Base-by-base conservation (phyloP, 495 filamentous ascomycete genomes). In the Hypoxylon lenormandii region DNA sequence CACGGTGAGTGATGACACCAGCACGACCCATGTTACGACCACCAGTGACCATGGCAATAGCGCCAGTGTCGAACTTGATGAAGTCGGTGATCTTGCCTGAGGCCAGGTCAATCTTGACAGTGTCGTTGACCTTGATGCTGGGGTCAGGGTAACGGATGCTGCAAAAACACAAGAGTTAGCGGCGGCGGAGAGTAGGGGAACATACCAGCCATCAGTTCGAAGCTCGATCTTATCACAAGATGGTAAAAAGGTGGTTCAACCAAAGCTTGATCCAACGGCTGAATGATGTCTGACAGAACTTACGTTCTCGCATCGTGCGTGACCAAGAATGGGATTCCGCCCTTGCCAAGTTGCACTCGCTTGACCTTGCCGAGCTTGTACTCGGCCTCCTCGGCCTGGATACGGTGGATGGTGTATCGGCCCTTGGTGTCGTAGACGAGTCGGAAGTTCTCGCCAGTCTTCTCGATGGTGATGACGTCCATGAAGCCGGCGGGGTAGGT, bases 231-330 rank as follows among this genome's bases (percentile, higher is more conserved):
- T 64, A 52, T 59, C 69, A 67, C 57, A 60, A 60, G 42, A 59
- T 69, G 50, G 67, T 62, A 52, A 65, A 72, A 75, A 67, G 70
- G 75, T 76, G 74, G 74, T 76, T 90, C 89, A 84, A 88, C 92
- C 91, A 93, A 94, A 94, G 86, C 90, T 94, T 95, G 92, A 91
- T 93, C 93, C 92, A 96, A 96, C 93, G 93, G 89, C 93, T 96
- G 93, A 96, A 90, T 92, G 93, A 94, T 91, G 87, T 90, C 86
- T 87, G 89, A 88, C 83, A 90, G 86, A 88, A 88, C 94, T 95
- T 85, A 97, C 94, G 96, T 98, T 92, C 95, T 89, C 84, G 96
- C 95, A 92, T 98, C 95, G 89, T 98, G 96, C 92, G 96, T 98
- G 91, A 98, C 95, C 91, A 97, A 97, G 92, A 96, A 98, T 92